A percentile compares a stretch with the other conserved stretches of the same genome.
These are phyloP conservation scores for Populus hybrid DNA, from an alignment of 441 rosid species.

Conservation along the genomic window DNA sequence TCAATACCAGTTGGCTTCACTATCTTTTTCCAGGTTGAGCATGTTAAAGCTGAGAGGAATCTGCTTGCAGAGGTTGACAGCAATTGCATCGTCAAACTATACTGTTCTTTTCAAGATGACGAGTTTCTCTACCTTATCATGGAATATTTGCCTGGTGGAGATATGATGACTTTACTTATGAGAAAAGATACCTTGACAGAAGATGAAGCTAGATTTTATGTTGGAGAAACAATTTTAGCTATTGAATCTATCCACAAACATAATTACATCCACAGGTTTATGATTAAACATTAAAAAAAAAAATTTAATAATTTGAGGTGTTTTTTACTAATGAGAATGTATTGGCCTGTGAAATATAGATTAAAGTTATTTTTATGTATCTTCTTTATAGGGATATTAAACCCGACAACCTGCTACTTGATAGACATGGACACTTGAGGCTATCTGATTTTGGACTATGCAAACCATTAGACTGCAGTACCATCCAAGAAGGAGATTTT, in stretches of 20 bases:
- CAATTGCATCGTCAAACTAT: conserved; percentile 92
- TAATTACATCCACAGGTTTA: conserved; percentile 83
- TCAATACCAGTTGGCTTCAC: conserved; percentile 15
- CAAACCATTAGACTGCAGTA: conserved; percentile 91
- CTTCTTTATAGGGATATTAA: conserved; percentile 72
- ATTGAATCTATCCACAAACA: conserved; percentile 92
- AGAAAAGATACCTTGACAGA: conserved; percentile 91
- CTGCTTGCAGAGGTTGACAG: conserved; percentile 96
- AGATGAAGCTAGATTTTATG: conserved; percentile 90
- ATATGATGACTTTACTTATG: conserved; percentile 98
- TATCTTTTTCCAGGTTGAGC: conserved; percentile 68
- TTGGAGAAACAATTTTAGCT: conserved; percentile 92
- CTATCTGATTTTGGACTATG: conserved; percentile 96
- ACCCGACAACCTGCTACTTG: conserved; percentile 96
- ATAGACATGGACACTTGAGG: conserved; percentile 83
- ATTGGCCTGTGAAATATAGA: conserved; percentile 12
- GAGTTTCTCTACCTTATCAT: conserved; percentile 92
- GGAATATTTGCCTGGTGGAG: conserved; percentile 99
- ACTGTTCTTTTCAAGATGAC: conserved; percentile 96
- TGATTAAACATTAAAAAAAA: neutral
- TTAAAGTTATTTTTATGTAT: conserved; percentile 9
- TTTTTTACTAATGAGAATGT: neutral
- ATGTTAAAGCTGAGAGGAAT: conserved; percentile 96
- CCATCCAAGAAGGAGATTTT: conserved; percentile 80
- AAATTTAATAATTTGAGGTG: neutral